Conservation (phyloP, 2,329 filamentous ascomycete species). For the Ambrosiella xylebori region DNA sequence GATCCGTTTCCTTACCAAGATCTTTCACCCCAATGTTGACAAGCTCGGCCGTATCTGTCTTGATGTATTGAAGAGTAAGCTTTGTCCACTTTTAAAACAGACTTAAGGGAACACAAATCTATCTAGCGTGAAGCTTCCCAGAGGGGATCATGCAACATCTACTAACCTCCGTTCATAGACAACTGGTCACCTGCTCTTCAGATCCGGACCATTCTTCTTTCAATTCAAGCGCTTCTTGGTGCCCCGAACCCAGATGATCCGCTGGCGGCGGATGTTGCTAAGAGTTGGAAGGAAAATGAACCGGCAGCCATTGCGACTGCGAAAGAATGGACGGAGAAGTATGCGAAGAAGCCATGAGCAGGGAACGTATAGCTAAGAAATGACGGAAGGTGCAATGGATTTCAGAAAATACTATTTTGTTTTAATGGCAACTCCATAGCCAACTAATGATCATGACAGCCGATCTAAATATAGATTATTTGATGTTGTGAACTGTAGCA, state of each 20-base stretch:
- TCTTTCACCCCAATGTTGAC: conserved; percentile 98
- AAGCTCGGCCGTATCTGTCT: conserved; percentile 93
- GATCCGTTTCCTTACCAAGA: conserved; percentile 96
- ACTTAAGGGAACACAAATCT: neutral
- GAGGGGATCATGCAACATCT: neutral
- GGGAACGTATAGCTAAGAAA: neutral
- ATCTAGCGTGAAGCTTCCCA: neutral
- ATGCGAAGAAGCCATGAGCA: conserved; percentile 31
- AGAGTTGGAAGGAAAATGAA: conserved; percentile 96
- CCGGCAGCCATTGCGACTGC: conserved; percentile 82
- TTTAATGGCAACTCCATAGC: too few species aligned
- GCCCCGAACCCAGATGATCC: conserved; percentile 96
- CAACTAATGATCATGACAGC: too few species aligned
- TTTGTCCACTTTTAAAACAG: neutral
- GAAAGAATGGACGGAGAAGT: conserved; percentile 75
- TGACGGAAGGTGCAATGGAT: neutral
- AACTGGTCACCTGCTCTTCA: conserved; percentile 98
- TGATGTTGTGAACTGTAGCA: too few species aligned
- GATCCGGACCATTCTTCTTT: conserved; percentile 95
- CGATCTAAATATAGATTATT: too few species aligned
- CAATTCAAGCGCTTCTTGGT: conserved; percentile 88
- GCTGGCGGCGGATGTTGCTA: conserved; percentile 92
- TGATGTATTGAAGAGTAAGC: conserved; percentile 85
- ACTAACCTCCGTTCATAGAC: conserved; percentile 34
- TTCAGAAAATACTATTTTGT: too few species aligned